Evolutionary conservation across 2,329 filamentous ascomycete species (phyloP).

Genomic region (Phialocephala sp.): DNA sequence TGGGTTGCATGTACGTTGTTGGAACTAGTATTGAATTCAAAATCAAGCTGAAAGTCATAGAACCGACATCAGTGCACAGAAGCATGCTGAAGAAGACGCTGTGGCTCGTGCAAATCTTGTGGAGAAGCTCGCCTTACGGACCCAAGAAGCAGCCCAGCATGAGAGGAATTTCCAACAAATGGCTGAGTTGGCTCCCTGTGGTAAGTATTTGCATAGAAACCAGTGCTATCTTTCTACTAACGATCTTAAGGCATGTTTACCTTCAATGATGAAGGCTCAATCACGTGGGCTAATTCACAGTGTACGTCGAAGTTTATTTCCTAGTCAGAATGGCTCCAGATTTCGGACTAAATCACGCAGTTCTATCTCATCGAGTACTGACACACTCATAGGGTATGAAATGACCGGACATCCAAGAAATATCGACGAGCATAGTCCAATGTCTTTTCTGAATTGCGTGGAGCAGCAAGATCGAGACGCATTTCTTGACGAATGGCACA

Average conservation of each 20-base stretch:
- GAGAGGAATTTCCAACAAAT: conserved; percentile 35
- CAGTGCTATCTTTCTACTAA: background rate
- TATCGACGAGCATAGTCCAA: conserved; percentile 54
- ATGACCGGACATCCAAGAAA: conserved; percentile 70
- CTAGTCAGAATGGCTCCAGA: background rate
- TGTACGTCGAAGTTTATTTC: conserved; percentile 23
- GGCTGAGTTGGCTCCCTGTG: conserved; percentile 35
- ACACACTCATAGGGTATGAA: conserved; percentile 53
- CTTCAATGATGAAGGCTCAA: conserved; percentile 30
- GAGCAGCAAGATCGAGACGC: conserved; percentile 65
- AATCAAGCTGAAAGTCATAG: conserved; percentile 17
- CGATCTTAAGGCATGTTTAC: conserved; percentile 31
- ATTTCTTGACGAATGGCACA: conserved; percentile 65
- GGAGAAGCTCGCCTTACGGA: conserved; percentile 30
- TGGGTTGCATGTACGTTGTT: conserved; percentile 34
- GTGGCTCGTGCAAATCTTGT: conserved; percentile 29
- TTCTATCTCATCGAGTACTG: background rate
- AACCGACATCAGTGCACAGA: conserved; percentile 35
- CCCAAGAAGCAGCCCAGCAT: conserved; percentile 34
- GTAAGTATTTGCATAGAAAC: conserved; percentile 7
- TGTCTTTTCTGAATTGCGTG: conserved; percentile 74
- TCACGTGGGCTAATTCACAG: conserved; percentile 37
- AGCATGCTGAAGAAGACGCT: conserved; percentile 32
- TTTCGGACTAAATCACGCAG: background rate
- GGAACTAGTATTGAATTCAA: background rate